phyloP scores from a whole-genome alignment of 2,329 filamentous ascomycete species.

The Orbilia javanica region DNA sequence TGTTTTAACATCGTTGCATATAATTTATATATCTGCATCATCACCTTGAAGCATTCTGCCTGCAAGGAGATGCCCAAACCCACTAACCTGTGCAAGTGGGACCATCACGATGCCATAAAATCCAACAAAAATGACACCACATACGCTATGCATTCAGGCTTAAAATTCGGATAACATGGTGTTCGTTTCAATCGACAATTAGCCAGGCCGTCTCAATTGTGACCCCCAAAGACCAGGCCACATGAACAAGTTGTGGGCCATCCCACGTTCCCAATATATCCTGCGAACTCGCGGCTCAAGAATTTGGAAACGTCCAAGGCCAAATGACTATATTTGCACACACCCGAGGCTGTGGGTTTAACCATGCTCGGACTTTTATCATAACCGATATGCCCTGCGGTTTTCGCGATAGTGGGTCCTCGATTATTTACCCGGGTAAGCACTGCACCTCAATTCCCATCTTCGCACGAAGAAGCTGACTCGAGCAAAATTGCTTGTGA shows the following conservation, averaged over 20 bases:
- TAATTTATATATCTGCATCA: neutral
- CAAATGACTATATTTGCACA: slow-evolving; percentile 31
- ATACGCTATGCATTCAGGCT: slow-evolving; percentile 33
- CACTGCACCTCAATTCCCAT: slow-evolving; percentile 18
- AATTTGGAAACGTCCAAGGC: slow-evolving; percentile 2
- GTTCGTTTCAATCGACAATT: slow-evolving; percentile 27
- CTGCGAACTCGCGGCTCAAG: slow-evolving; percentile 38
- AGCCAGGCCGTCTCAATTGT: slow-evolving; percentile 40
- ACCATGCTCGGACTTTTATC: slow-evolving; percentile 32
- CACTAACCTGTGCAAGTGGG: neutral
- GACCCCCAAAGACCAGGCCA: slow-evolving; percentile 45
- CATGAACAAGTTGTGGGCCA: slow-evolving; percentile 2
- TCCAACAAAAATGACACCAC: slow-evolving; percentile 28
- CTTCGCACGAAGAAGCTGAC: slow-evolving; percentile 43
- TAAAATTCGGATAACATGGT: slow-evolving; percentile 13
- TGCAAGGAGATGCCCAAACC: slow-evolving; percentile 14
- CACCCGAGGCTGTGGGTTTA: slow-evolving; percentile 47
- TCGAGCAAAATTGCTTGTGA: neutral
- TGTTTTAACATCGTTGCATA: slow-evolving; percentile 11
- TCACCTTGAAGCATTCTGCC: slow-evolving; percentile 5
- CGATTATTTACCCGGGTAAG: slow-evolving; percentile 45
- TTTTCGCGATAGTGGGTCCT: slow-evolving; percentile 38
- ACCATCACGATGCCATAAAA: slow-evolving; percentile 26
- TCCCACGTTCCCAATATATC: slow-evolving; percentile 23
- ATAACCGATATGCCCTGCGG: slow-evolving; percentile 24